These are phyloP conservation scores for Crithidia mellificae DNA, from an alignment of 208 protist genomes.

Conservation along the genomic window DNA sequence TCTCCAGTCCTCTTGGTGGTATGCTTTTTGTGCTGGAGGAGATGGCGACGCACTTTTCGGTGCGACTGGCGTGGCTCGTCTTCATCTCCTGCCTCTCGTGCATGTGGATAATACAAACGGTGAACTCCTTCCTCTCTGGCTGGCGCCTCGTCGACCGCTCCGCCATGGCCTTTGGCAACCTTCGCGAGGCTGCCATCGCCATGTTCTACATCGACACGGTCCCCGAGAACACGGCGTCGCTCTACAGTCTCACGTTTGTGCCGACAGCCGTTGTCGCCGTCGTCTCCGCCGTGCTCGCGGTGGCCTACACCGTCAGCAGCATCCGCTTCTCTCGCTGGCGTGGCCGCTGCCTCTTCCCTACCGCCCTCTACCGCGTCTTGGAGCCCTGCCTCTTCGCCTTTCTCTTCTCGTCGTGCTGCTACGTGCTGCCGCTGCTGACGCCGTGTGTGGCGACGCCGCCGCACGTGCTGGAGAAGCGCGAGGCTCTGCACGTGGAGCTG, in stretches of 20 bases:
- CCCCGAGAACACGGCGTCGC: slow-evolving; percentile 39
- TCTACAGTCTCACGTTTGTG: slow-evolving; percentile 68
- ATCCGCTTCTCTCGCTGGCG: slow-evolving; percentile 64
- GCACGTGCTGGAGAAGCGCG: slow-evolving; percentile 37
- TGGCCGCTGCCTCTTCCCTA: slow-evolving; percentile 45
- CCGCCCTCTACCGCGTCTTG: slow-evolving; percentile 47
- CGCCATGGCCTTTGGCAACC: slow-evolving; percentile 26
- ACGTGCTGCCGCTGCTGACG: slow-evolving; percentile 55
- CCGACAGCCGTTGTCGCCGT: slow-evolving; percentile 67
- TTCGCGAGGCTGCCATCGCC: slow-evolving; percentile 45
- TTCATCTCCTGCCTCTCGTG: slow-evolving; percentile 84
- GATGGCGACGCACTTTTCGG: slow-evolving; percentile 78
- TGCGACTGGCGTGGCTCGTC: slow-evolving; percentile 77
- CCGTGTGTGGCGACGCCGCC: slow-evolving; percentile 48
- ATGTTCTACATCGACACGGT: slow-evolving; percentile 69
- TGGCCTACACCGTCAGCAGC: slow-evolving; percentile 74
- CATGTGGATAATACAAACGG: slow-evolving; percentile 74
- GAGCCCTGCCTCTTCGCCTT: slow-evolving; percentile 55
- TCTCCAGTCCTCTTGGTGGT: slow-evolving; percentile 90
- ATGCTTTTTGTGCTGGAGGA: slow-evolving; percentile 93
- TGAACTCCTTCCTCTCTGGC: slow-evolving; percentile 59
- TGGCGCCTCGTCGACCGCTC: slow-evolving; percentile 37
- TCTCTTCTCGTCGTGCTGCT: slow-evolving; percentile 50
- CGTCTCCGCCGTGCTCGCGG: slow-evolving; percentile 55
- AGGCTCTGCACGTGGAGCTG: slow-evolving; percentile 52